Base-by-base conservation (phyloP, 345 rosid species). In the Pistacia vera region DNA sequence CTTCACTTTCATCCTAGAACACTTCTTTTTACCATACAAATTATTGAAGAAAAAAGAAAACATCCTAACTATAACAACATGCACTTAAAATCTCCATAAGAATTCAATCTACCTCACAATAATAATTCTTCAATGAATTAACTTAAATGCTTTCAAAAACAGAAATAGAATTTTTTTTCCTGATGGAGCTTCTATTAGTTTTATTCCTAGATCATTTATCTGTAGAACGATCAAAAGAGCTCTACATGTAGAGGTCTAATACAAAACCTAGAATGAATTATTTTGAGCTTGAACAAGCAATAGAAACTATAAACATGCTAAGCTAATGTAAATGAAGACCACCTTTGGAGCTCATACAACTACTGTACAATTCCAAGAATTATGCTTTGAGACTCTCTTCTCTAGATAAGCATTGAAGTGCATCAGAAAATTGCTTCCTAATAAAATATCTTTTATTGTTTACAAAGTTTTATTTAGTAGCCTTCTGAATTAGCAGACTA, bases 401-500 rank as follows among this genome's bases (percentile, higher is more conserved):
- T 52, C 49, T 65, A 65, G 22, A 61, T 12, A 59, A 38, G 48
- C 54, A 20, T 20, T 51, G 22, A 17, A 22, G 22, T 71, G 14
- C 28, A 30, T 8, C 8, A 28, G 3, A 48, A 48, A 28, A 55
- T 55, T 41, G 30, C 59, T 17, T 35, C 8, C 17, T 35, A 63
- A 6, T 63, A 63, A 5, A 14, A 30, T 7, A 4, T 63, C 11
- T 33, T 30, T 2, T 63, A 63, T 35, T 63, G 17, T 35, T 14
- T 16, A 9, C 63, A 63, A 17, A 18, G 44, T 46, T 49, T 30
- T 70, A 60, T 57, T 58, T 44, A 17, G 56, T 28, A 57, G 30
- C 67, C 2, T 64, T 65, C 16, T 18, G 30, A 73, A 60, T 56
- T 8, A 77, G 65, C 52, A 51, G 22, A 73, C 49, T 25, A 33